A percentile compares a stretch with the other conserved stretches of the same genome.
Conservation (phyloP, 2,329 filamentous ascomycete genomes). For the Beauveria scarabaeidicola region DNA sequence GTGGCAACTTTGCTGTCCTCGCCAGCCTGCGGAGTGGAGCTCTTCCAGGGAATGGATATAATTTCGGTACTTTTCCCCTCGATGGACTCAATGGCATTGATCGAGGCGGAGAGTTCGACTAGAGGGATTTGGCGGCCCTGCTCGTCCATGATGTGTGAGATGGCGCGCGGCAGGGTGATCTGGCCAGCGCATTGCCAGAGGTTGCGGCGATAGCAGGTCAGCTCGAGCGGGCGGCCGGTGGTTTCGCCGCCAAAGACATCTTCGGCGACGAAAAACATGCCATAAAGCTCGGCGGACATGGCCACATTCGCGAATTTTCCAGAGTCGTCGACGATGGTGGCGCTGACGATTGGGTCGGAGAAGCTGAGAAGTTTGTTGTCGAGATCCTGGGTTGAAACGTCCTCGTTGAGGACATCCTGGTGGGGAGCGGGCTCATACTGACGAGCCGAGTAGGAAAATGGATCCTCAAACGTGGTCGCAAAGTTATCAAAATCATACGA, state of each 20-base stretch:
- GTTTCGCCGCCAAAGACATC: conserved; percentile 61
- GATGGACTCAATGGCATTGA: conserved; percentile 83
- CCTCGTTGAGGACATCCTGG: conserved; percentile 36
- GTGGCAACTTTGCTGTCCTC: conserved; percentile 42
- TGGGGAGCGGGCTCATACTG: conserved; percentile 37
- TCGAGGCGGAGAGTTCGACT: conserved; percentile 69
- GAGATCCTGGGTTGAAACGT: conserved; percentile 46
- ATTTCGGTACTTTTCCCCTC: conserved; percentile 89
- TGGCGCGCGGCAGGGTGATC: conserved; percentile 66
- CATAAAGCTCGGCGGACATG: conserved; percentile 69
- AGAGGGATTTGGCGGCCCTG: conserved; percentile 72
- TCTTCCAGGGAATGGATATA: conserved; percentile 96
- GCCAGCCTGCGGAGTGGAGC: conserved; percentile 46
- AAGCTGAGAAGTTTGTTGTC: conserved; percentile 70
- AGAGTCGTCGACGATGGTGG: conserved; percentile 56
- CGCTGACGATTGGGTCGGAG: conserved; percentile 52
- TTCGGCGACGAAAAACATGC: conserved; percentile 84
- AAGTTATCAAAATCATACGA: conserved; percentile 54
- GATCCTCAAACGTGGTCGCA: conserved; percentile 56
- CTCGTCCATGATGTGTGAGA: conserved; percentile 60
- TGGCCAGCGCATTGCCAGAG: conserved; percentile 91
- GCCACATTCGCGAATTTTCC: conserved; percentile 55
- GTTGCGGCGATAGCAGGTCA: conserved; percentile 93
- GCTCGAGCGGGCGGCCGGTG: conserved; percentile 56
- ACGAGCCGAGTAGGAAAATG: conserved; percentile 49